These are phyloP conservation scores for Penicillium bovifimosum DNA, from an alignment of 495 filamentous ascomycete genomes.

Conservation along the genomic window DNA sequence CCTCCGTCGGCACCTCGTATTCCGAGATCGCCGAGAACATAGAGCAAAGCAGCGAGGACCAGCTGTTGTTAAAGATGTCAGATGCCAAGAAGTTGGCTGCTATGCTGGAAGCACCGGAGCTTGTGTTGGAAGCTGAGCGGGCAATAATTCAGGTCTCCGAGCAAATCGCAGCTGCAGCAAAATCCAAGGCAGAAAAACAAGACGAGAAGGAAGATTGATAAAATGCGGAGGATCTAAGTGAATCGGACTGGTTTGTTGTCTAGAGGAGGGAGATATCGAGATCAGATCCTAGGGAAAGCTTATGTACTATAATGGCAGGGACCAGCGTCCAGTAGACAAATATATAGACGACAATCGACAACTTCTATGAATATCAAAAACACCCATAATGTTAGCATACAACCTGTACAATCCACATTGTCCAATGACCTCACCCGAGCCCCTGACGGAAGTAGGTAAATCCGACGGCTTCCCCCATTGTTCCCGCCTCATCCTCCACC, in stretches of 20 bases:
- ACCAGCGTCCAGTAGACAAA: background rate
- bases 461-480: conserved; percentile 11
- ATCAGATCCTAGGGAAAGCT: background rate
- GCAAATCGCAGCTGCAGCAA: conserved; percentile 48
- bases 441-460: conserved; percentile 15
- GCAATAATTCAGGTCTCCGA: conserved; percentile 83
- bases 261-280: background rate
- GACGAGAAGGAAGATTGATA: conserved; percentile 27
- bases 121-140: conserved; percentile 82
- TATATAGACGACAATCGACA: background rate
- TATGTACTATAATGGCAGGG: background rate
- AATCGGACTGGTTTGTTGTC: background rate
- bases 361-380: background rate
- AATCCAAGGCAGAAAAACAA: conserved; percentile 20
- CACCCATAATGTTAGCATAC: background rate
- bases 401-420: background rate
- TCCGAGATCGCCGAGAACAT: conserved; percentile 37
- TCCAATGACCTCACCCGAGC: conserved; percentile 17
- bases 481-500: conserved; percentile 14
- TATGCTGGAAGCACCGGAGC: conserved; percentile 70
- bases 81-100: conserved; percentile 60
- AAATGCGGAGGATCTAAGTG: conserved; percentile 5
- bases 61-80: conserved; percentile 53
- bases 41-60: conserved; percentile 45
- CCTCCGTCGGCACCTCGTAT: conserved; percentile 19